phyloP scores from a whole-genome alignment of 2,329 filamentous ascomycete species.

The Exophiala alcalophila region DNA sequence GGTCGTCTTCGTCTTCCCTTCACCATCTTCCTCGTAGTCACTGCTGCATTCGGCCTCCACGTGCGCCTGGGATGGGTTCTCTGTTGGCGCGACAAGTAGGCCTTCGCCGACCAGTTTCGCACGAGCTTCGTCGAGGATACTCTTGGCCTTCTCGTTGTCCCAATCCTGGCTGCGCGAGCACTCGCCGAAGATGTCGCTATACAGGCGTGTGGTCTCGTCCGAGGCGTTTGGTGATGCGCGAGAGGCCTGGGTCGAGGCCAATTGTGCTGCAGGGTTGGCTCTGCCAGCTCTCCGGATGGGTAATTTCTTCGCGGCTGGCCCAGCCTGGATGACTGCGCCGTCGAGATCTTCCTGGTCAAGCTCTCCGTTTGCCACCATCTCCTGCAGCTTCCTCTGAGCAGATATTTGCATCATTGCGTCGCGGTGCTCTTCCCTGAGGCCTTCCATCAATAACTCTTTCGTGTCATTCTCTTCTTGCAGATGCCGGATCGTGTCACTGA shows the following conservation, averaged over 20 bases:
- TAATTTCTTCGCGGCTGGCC: conserved; percentile 21
- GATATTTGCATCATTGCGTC: conserved; percentile 31
- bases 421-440: conserved; percentile 27
- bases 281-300: conserved; percentile 2
- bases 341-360: conserved; percentile 73
- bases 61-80: neutral
- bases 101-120: conserved; percentile 21
- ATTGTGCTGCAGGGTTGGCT: neutral
- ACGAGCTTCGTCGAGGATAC: conserved; percentile 20
- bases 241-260: neutral
- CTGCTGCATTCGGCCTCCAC: conserved; percentile 15
- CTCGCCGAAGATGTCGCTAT: conserved; percentile 15
- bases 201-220: neutral
- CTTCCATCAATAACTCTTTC: conserved; percentile 29
- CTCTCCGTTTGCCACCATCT: conserved; percentile 60
- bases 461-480: conserved; percentile 33
- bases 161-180: conserved; percentile 14
- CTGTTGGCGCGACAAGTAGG: conserved; percentile 10
- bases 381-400: conserved; percentile 25
- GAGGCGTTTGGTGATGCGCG: neutral
- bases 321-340: conserved; percentile 27
- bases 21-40: conserved; percentile 15
- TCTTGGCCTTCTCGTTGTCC: conserved; percentile 19
- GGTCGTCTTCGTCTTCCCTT: conserved; percentile 1
- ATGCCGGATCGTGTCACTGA: conserved; percentile 46